Percentiles rank a stretch among this genome's conserved stretches.
phyloP scores from a whole-genome alignment of 108 stramenopile species.

The Ochromonas danica region DNA sequence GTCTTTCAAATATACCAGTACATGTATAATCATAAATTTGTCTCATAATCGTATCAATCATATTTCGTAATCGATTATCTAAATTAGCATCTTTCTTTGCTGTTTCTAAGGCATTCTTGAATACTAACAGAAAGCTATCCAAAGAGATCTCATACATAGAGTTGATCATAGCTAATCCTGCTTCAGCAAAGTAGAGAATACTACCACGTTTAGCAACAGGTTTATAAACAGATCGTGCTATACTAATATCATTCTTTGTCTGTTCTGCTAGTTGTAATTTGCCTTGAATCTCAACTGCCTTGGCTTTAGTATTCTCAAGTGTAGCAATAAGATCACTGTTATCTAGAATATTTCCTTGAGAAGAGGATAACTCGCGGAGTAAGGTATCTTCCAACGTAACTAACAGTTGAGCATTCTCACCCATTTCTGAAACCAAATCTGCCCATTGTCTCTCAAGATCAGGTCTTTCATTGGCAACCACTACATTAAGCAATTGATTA shows the following conservation, averaged over 20 bases:
- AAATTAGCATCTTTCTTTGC: conserved; percentile 63
- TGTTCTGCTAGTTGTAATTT: conserved; percentile 61
- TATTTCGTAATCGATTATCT: conserved; percentile 60
- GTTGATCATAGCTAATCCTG: conserved; percentile 60
- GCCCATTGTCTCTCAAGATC: conserved; percentile 65
- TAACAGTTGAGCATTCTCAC: conserved; percentile 58
- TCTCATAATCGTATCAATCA: conserved; percentile 58
- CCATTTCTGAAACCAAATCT: conserved; percentile 61
- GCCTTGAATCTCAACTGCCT: conserved; percentile 60
- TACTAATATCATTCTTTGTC: conserved; percentile 64
- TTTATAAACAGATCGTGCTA: conserved; percentile 57
- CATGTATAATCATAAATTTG: conserved; percentile 70
- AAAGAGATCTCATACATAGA: conserved; percentile 69
- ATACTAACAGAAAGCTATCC: conserved; percentile 64
- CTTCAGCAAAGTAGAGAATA: conserved; percentile 67
- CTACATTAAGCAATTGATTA: conserved; percentile 68
- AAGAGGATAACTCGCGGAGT: conserved; percentile 55
- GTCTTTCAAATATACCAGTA: conserved; percentile 71
- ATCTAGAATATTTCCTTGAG: conserved; percentile 67
- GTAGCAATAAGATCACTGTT: conserved; percentile 66
- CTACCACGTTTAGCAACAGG: conserved; percentile 68
- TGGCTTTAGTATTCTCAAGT: conserved; percentile 65
- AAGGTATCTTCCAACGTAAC: conserved; percentile 64
- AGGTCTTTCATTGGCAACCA: conserved; percentile 65
- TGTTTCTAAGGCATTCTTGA: conserved; percentile 57